Evolutionary conservation across 176 grass and related monocot species (phyloP), one percentile per base, ranked within the genome.

Genomic region (Guadua angustifolia): DNA sequence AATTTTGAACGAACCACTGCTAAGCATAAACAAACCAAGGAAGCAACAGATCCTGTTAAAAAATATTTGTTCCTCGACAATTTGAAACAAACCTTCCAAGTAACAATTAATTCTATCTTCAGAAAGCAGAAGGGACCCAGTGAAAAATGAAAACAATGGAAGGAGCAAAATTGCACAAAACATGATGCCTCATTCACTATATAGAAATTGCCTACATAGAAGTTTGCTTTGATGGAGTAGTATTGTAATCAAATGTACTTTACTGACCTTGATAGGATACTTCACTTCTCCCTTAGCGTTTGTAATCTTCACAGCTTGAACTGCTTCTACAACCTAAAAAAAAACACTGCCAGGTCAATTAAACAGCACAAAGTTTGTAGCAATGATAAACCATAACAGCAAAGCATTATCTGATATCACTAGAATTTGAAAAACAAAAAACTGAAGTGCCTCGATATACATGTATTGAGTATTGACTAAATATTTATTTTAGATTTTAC

Each of bases 251-350:
- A 67, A 66, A 26, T 73, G 21, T 32, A 19, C 46, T 69, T 68
- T 22, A 80, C 87, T 81, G 44, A 95, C 93, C 93, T 99, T 99
- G 66, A 99, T 94, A 62, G 96, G 96, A 85, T 99, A 99, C 88
- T 90, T 99, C 44, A 90, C 80, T 85, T 95, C 96, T 39, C 93
- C 93, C 78, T 80, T 94, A 18, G 86, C 26, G 51, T 95, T 99
- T 79, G 91, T 99, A 83, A 77, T 95, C 86, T 95, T 99, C 36
- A 99, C 91, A 85, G 87, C 76, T 89, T 89, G 96, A 87, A 99
- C 91, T 74, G 96, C 96, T 32, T 99, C 93, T 15, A 95, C 93
- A 81, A 95, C 96, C 96, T 95, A 92, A 21, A 13, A 21, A 13
- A 66, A 81, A 84, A 19, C 36, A 89, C 8, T 33, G 35, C 69